Conservation (phyloP, 1,284 basidiomycete species). For the Cutaneotrichosporon arboriforme region DNA sequence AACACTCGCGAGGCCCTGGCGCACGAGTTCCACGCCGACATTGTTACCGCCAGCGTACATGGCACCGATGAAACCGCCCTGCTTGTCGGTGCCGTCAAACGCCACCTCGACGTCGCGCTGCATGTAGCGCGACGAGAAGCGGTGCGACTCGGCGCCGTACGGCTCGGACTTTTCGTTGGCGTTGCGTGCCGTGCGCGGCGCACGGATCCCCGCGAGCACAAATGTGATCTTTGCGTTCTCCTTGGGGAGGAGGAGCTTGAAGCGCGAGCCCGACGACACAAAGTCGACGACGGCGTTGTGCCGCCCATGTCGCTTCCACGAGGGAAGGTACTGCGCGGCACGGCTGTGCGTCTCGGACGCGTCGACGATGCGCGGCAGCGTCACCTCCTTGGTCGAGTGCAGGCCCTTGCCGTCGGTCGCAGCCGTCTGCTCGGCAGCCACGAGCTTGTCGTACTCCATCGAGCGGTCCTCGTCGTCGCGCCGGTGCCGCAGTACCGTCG, state of each 20-base stretch:
- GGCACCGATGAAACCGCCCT: conserved; percentile 89
- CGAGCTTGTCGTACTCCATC: conserved; percentile 87
- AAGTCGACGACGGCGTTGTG: conserved; percentile 86
- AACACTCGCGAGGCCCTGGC: conserved; percentile 68
- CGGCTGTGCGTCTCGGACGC: conserved; percentile 78
- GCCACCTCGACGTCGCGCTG: conserved; percentile 94
- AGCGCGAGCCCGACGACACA: conserved; percentile 85
- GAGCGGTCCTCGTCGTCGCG: conserved; percentile 94
- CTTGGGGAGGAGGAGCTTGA: conserved; percentile 86
- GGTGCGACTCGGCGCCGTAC: conserved; percentile 74
- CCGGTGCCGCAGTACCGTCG: conserved; percentile 82
- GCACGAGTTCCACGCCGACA: conserved; percentile 73
- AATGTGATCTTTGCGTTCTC: conserved; percentile 86
- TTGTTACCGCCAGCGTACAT: conserved; percentile 76
- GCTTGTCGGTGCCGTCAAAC: conserved; percentile 84
- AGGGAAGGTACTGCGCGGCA: conserved; percentile 77
- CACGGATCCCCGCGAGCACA: conserved; percentile 78
- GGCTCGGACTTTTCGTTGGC: conserved; percentile 83
- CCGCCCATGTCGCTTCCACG: conserved; percentile 82
- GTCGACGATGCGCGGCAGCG: conserved; percentile 66
- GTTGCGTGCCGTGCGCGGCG: conserved; percentile 74
- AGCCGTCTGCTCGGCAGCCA: conserved; percentile 86
- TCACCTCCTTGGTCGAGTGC: conserved; percentile 84
- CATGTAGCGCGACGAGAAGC: conserved; percentile 77
- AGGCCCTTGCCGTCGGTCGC: conserved; percentile 74